These are phyloP conservation scores for Tephrocybe sp. DNA, from an alignment of 768 basidiomycete species.

Conservation along the genomic window DNA sequence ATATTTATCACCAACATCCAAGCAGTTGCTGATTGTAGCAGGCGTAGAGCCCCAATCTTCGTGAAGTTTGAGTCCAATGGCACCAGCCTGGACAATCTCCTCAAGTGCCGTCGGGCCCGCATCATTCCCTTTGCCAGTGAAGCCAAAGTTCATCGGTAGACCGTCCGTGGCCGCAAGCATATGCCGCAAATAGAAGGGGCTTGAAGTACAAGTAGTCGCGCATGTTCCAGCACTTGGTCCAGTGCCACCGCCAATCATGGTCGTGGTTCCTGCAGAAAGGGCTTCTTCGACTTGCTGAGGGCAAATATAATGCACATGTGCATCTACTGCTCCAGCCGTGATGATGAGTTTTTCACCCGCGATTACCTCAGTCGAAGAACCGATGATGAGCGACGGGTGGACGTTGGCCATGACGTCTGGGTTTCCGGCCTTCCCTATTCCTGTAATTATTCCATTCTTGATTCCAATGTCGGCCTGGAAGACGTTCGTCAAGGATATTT, in stretches of 20 bases:
- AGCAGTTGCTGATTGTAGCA: conserved; percentile 68
- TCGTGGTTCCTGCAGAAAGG: conserved; percentile 81
- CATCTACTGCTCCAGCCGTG: conserved; percentile 92
- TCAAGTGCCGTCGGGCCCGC: conserved; percentile 67
- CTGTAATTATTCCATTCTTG: conserved; percentile 76
- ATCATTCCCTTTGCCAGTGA: conserved; percentile 98
- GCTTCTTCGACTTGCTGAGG: conserved; percentile 91
- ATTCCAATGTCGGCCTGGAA: conserved; percentile 91
- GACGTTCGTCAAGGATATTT: no score
- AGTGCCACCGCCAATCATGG: conserved; percentile 95
- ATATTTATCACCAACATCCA: conserved; percentile 85
- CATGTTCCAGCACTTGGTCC: conserved; percentile 89
- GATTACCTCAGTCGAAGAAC: conserved; percentile 92
- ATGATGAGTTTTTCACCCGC: conserved; percentile 94
- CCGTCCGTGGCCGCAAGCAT: conserved; percentile 94
- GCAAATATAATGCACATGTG: conserved; percentile 93
- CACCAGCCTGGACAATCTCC: conserved; percentile 20
- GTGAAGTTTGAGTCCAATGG: conserved; percentile 83
- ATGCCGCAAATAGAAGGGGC: conserved; percentile 82
- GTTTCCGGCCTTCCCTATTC: conserved; percentile 97
- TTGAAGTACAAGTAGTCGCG: conserved; percentile 94
- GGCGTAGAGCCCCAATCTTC: conserved; percentile 98
- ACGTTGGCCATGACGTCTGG: conserved; percentile 90
- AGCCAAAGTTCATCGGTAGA: conserved; percentile 88
- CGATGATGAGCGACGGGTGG: conserved; percentile 70